These are phyloP conservation scores for Kwoniella newhampshirensis DNA, from an alignment of 768 basidiomycete genomes.

Conservation along the genomic window DNA sequence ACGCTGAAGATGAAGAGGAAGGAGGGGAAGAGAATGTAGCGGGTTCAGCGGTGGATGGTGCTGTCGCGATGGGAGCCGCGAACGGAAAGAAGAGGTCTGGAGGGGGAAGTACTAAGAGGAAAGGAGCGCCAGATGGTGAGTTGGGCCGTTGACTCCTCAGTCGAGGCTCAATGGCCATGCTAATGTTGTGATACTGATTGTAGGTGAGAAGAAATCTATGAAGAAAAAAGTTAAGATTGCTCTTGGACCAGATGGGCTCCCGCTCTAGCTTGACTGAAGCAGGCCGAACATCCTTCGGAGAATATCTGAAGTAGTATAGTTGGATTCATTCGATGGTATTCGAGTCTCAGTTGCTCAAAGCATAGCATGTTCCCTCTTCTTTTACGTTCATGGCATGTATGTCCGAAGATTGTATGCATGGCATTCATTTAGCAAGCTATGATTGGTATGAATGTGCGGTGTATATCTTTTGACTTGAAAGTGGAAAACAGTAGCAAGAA, in stretches of 20 bases:
- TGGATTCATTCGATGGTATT: no score
- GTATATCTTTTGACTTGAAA: no score
- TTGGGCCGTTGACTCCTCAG: not conserved
- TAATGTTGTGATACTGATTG: not conserved
- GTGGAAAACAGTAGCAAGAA: no score
- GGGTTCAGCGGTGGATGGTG: conserved; percentile 4
- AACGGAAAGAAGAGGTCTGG: conserved; percentile 22
- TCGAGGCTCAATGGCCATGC: not conserved
- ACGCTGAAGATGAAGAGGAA: conserved; percentile 48
- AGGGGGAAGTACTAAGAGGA: conserved; percentile 24
- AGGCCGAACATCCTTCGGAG: no score
- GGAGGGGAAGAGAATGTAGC: conserved; percentile 24
- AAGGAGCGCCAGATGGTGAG: conserved; percentile 37
- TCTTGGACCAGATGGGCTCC: conserved; percentile 44
- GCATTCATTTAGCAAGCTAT: no score
- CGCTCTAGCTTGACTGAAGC: conserved; percentile 22
- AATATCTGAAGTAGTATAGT: no score
- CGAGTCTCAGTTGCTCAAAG: no score
- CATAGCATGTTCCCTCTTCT: no score
- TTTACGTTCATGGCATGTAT: no score
- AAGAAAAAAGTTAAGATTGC: conserved; percentile 49
- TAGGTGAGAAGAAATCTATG: conserved; percentile 29
- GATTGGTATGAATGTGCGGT: no score
- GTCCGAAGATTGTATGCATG: no score
- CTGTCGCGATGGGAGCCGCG: conserved; percentile 3